Conservation (phyloP, 139 green algal genomes). For the Picochlorum sp. region DNA sequence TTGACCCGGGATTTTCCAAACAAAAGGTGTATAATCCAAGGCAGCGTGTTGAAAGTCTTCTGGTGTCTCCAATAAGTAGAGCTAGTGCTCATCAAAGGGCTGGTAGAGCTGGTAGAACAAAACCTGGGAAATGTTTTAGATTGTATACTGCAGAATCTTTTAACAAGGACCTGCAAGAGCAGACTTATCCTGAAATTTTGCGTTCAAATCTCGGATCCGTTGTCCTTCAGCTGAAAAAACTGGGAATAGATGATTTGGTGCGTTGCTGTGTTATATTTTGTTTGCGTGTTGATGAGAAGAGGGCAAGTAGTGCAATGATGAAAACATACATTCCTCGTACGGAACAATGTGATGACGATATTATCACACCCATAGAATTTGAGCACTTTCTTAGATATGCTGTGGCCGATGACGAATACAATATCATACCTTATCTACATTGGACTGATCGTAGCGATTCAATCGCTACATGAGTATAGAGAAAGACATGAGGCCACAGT, state of each 20-base stretch:
- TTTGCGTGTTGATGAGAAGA: not conserved
- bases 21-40: conserved; percentile 99
- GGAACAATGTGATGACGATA: conserved; percentile 29
- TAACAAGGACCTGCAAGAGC: conserved; percentile 95
- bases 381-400: conserved; percentile 20
- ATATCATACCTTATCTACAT: conserved; percentile 49
- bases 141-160: conserved; percentile 95
- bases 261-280: conserved; percentile 3
- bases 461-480: conserved; percentile 30
- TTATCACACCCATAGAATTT: conserved; percentile 64
- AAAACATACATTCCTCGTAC: conserved; percentile 63
- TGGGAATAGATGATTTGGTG: conserved; percentile 98
- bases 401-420: conserved; percentile 27
- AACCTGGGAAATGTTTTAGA: conserved; percentile 97
- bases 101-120: conserved; percentile 89
- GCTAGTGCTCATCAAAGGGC: conserved; percentile 91
- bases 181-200: conserved; percentile 99
- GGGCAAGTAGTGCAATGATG: conserved; percentile 33
- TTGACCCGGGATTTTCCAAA: conserved; percentile 94
- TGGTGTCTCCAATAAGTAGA: conserved; percentile 95
- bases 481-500: conserved; percentile 9
- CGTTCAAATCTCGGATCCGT: conserved; percentile 93
- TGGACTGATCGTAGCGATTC: conserved; percentile 32
- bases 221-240: conserved; percentile 98
- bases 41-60: conserved; percentile 90